Evolutionary conservation across 2,329 filamentous ascomycete species (phyloP).

Genomic region (Cordyceps cateniannulata): DNA sequence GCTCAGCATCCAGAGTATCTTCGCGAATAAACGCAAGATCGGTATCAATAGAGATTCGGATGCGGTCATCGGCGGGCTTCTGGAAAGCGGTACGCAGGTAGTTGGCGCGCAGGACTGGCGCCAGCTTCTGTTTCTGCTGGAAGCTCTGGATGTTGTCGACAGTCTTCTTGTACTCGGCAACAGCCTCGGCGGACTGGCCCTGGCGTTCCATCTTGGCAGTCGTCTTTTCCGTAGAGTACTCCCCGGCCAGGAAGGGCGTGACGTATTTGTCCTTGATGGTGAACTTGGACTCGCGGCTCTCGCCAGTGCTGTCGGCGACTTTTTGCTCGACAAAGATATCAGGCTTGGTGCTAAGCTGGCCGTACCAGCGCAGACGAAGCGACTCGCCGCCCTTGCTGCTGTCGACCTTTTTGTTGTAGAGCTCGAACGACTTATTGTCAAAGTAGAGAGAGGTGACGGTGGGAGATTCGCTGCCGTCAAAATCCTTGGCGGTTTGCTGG

Average conservation of each 20-base stretch:
- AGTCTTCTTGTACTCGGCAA: constrained; percentile 63
- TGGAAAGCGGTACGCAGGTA: constrained; percentile 95
- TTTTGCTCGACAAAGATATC: constrained; percentile 89
- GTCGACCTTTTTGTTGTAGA: constrained; percentile 82
- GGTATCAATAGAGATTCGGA: constrained; percentile 90
- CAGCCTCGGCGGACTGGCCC: constrained; percentile 58
- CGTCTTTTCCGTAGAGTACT: constrained; percentile 89
- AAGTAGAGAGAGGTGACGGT: constrained; percentile 95
- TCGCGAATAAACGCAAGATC: constrained; percentile 81
- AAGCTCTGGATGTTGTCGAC: constrained; percentile 75
- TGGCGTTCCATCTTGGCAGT: constrained; percentile 79
- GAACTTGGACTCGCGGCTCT: constrained; percentile 73
- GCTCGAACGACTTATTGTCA: constrained; percentile 76
- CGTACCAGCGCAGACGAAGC: constrained; percentile 85
- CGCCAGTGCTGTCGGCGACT: constrained; percentile 67
- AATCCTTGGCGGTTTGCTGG: constrained; percentile 73
- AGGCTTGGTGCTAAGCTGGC: constrained; percentile 69
- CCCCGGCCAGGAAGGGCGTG: constrained; percentile 74
- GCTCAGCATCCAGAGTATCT: constrained; percentile 67
- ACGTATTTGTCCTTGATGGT: constrained; percentile 92
- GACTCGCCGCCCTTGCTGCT: constrained; percentile 69
- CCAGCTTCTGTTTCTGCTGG: constrained; percentile 67
- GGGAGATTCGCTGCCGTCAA: constrained; percentile 76
- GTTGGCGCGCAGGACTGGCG: constrained; percentile 84
- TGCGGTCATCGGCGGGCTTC: constrained; percentile 83